These are phyloP conservation scores for Candida corydali DNA, from an alignment of 805 yeast genomes.

Conservation along the genomic window DNA sequence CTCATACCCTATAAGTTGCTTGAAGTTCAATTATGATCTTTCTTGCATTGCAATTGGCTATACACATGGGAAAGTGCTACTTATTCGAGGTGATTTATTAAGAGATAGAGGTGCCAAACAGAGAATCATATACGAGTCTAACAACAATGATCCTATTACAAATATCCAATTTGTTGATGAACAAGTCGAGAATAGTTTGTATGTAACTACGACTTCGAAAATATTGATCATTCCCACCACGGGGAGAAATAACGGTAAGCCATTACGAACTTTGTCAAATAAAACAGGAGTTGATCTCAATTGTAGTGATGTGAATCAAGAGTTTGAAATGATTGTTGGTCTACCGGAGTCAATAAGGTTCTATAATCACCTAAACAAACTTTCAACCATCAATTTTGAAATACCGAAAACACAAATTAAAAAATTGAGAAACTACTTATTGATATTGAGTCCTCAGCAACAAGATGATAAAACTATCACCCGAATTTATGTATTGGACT, in stretches of 20 bases:
- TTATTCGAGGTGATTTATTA: constrained; percentile 82
- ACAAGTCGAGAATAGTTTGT: constrained; percentile 49
- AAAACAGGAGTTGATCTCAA: constrained; percentile 47
- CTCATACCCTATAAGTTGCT: constrained; percentile 72
- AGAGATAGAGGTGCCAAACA: constrained; percentile 91
- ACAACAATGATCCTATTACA: constrained; percentile 68
- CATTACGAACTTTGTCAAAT: constrained; percentile 43
- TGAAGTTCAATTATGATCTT: constrained; percentile 50
- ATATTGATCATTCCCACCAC: constrained; percentile 69
- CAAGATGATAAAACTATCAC: constrained; percentile 41
- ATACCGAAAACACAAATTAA: constrained; percentile 51
- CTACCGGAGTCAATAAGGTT: constrained; percentile 58
- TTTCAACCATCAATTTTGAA: constrained; percentile 52
- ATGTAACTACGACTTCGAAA: constrained; percentile 70
- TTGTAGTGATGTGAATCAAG: constrained; percentile 41
- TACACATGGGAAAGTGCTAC: constrained; percentile 76
- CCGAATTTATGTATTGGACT: constrained; percentile 64
- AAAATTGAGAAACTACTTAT: constrained; percentile 44
- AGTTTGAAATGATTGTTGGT: constrained; percentile 58
- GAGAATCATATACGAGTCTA: constrained; percentile 65
- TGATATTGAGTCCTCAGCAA: constrained; percentile 50
- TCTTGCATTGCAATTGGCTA: constrained; percentile 73
- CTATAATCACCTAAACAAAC: constrained; percentile 54
- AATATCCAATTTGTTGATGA: constrained; percentile 51
- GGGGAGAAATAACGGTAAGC: constrained; percentile 72